Evolutionary conservation across 768 basidiomycete genomes (phyloP), one percentile per base, ranked within the genome.

Genomic region (Phaffia tasmanica): DNA sequence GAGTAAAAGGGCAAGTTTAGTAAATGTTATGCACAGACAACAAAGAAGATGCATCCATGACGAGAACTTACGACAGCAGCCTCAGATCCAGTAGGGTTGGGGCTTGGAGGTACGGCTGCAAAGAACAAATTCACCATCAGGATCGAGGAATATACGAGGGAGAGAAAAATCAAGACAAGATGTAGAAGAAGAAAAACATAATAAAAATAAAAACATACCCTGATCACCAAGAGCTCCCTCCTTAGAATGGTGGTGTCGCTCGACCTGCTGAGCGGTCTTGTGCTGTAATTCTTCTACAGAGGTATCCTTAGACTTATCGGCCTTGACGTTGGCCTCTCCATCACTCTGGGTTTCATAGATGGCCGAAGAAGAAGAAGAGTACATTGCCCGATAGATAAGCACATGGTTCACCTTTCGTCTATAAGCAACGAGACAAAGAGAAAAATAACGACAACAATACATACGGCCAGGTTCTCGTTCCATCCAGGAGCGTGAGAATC

Each of bases 381-480:
- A 42, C 35, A 42, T 42, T 11, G 11, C 11, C 35, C 35, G 35
- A 42, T 42, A 11, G 6, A 42, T 42, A 5, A 42, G 51, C 21
- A 55, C 7, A 29, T 18, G 59, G 11, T 2, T 14, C 19, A 61
- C 21, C 35, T 11, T 48, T 48, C n/a, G 16, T 11, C 3, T 27
- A 23, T 11, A 16, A 29, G 59, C 7, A 27, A 47, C 9, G 23
- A 25, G 23, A 19, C 46, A 35, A 18, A 60, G 59, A 60, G 16
- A 18, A 8, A 23, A 19, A 47, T 3, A 4, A 58, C 32, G 18
- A 42, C 27, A 25, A 47, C 21, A 35, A 65, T 58, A 49, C 25
- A 66, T 59, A 49, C 47, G 21, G 65, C 65, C 49, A 66, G 65
- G n/a, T 58, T 58, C 50, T 66, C 65, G 58, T 66, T 66, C 65